Base-by-base conservation (phyloP, 352 stramenopile genomes). In the Elongisporangium anandrum region DNA sequence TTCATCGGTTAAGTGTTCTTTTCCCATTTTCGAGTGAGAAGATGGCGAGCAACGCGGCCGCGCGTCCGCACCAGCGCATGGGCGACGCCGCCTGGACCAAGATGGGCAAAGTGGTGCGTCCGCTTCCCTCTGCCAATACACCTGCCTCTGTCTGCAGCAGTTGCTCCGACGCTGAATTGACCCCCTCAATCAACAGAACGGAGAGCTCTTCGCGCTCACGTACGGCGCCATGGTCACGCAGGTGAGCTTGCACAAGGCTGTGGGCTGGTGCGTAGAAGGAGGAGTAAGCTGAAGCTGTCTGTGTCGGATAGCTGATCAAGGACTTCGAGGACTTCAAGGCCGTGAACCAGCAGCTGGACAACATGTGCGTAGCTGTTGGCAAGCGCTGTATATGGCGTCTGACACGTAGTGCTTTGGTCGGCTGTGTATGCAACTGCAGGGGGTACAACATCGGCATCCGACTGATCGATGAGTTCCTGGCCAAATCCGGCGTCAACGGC, bases 141-240 rank as follows among this genome's bases (percentile, higher is more conserved):
- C 48, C 17, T 50, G 13, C 57, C 12, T 38, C 7, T 6, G 9
- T 41, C 5, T 60, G 34, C 53, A 6, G 15, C 3, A n/a, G 8
- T 24, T 47, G 29, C 49, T 59, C 9, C 48, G 62, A 57, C 57
- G 17, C 22, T 60, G 24, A 19, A 21, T 2, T 41, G 29, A 41
- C 29, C 9, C 1, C 9, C 29, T 41, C 29, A 13, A 6, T 51
- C 13, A 19, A 22, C 57, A 69, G 85, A 99, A 99, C 66, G 94
- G 95, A n/a, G 97, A 99, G 77, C 83, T 99, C 34, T 98, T 99
- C 63, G 91, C 96, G 39, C 77, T 99, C 54, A 99, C 96, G 9
- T 99, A 99, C 75, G 97, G 97, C 34, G 93, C 95, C 17, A 88
- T 99, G 63, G 93, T 99, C 20, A 98, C 89, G 8, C 93, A 98